These are phyloP conservation scores for Fusarium praegraminearum DNA, from an alignment of 2,329 filamentous ascomycete genomes.

Conservation along the genomic window DNA sequence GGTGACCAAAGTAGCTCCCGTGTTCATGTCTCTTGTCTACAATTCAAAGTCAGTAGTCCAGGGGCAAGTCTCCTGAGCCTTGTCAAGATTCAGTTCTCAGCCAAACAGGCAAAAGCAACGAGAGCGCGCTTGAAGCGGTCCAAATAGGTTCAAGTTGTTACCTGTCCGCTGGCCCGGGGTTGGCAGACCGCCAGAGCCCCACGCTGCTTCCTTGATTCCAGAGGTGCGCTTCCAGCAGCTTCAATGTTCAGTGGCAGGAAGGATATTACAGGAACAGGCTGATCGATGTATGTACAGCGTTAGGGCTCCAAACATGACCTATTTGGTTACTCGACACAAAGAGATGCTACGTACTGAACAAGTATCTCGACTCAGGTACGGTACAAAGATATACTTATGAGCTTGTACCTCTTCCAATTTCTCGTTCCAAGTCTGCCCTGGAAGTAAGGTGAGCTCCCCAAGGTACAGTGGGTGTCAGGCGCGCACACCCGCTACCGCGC, in stretches of 20 bases:
- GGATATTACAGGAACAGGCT: not conserved
- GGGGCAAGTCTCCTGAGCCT: not conserved
- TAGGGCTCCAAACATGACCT: constrained; percentile 5
- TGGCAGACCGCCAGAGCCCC: constrained; percentile 36
- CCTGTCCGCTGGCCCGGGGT: constrained; percentile 45
- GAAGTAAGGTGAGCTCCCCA: not conserved
- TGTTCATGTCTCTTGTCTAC: not conserved
- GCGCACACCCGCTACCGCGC: constrained; percentile 20
- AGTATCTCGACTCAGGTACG: constrained; percentile 18
- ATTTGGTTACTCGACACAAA: constrained; percentile 1
- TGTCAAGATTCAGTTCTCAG: not conserved
- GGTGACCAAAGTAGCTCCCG: constrained; percentile 12
- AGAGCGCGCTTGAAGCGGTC: constrained; percentile 41
- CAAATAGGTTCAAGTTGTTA: constrained; percentile 8
- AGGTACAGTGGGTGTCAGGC: not conserved
- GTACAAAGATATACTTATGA: constrained; percentile 15
- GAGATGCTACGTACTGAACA: constrained; percentile 4
- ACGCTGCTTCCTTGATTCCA: constrained; percentile 20
- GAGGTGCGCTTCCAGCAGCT: constrained; percentile 28
- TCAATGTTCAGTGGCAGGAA: constrained; percentile 27
- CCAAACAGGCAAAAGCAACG: constrained; percentile 12
- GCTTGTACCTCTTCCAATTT: constrained; percentile 15
- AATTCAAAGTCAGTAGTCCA: not conserved
- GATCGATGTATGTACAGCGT: not conserved
- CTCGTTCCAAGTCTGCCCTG: not conserved